Conservation (phyloP, 75 land plant genomes). For the Pinus taeda region DNA sequence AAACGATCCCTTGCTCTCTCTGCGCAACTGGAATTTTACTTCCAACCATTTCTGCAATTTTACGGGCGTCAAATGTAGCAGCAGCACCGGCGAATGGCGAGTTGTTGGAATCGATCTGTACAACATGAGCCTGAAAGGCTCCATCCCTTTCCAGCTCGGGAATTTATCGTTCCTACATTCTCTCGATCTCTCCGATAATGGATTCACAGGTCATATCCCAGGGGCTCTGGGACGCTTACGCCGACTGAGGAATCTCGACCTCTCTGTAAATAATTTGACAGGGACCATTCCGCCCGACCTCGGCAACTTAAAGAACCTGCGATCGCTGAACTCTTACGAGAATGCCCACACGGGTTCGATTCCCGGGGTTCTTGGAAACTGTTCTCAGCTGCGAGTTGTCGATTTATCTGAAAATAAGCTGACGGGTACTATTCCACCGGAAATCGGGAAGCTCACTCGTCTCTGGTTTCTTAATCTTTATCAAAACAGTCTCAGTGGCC, state of each 20-base stretch:
- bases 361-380: conserved; percentile 48
- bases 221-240: too few relatives aligned
- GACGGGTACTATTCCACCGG: conserved; percentile 13
- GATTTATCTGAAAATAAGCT: conserved; percentile 47
- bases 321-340: too few relatives aligned
- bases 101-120: conserved; percentile 16
- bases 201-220: conserved; percentile 31
- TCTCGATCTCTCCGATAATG: conserved; percentile 36
- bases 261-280: too few relatives aligned
- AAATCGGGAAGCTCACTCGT: too few relatives aligned
- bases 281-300: too few relatives aligned
- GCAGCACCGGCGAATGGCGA: too few relatives aligned
- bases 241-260: too few relatives aligned
- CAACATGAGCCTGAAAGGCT: conserved; percentile 27
- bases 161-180: conserved; percentile 18
- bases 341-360: conserved; percentile 42
- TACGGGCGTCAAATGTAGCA: neutral
- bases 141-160: conserved; percentile 20
- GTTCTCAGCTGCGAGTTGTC: conserved; percentile 35
- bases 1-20: neutral
- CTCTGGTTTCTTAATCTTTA: conserved; percentile 20
- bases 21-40: neutral
- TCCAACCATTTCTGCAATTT: neutral
- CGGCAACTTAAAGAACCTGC: too few relatives aligned
- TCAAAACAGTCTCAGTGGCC: conserved; percentile 10